Evolutionary conservation across 495 filamentous ascomycete species (phyloP).

Genomic region (Monascus purpureus): DNA sequence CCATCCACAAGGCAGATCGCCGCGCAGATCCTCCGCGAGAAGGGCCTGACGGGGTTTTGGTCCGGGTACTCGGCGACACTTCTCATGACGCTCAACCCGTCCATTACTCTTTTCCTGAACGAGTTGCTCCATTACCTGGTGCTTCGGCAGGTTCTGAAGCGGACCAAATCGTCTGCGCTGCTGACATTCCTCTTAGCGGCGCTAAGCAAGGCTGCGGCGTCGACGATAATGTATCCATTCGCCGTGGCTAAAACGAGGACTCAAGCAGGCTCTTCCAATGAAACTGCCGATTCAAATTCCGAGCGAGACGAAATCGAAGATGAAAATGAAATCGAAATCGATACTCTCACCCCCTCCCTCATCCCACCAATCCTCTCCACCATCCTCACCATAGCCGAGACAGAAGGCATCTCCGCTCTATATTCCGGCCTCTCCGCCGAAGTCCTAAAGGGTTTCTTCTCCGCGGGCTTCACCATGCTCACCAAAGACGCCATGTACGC

Average conservation of each 20-base stretch:
- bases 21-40: conserved; percentile 48
- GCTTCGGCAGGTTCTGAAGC: conserved; percentile 33
- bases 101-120: conserved; percentile 75
- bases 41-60: conserved; percentile 73
- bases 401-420: conserved; percentile 53
- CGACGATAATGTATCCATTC: conserved; percentile 72
- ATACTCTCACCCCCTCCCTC: conserved; percentile 10
- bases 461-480: conserved; percentile 81
- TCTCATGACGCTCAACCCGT: conserved; percentile 74
- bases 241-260: conserved; percentile 67
- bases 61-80: conserved; percentile 75
- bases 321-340: conserved; percentile 5
- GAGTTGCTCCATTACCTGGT: conserved; percentile 48
- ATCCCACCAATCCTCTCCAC: conserved; percentile 46
- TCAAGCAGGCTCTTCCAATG: conserved; percentile 33
- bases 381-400: conserved; percentile 46
- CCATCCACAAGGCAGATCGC: conserved; percentile 45
- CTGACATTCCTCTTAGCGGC: conserved; percentile 66
- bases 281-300: conserved; percentile 2
- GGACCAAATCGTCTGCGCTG: conserved; percentile 37
- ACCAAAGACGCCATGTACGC: conserved; percentile 71
- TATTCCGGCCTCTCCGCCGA: conserved; percentile 71
- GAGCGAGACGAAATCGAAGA: conserved; percentile 2
- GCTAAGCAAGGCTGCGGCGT: conserved; percentile 66
- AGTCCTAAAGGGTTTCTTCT: conserved; percentile 73